phyloP scores from a whole-genome alignment of 352 stramenopile genomes.

The Pythium insidiosum region DNA sequence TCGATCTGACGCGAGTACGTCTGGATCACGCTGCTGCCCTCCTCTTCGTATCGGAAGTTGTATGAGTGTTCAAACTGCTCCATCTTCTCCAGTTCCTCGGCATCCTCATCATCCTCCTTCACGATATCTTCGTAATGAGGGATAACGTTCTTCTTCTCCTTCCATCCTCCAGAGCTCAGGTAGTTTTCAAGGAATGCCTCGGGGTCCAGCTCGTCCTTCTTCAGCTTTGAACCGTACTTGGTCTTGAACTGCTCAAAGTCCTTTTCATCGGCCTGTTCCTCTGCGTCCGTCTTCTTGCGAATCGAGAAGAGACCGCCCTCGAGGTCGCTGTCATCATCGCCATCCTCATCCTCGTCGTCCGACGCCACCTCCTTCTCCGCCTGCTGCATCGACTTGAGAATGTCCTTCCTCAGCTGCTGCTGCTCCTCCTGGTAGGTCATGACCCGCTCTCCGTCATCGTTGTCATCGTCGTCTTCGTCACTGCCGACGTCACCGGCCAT shows the following conservation, averaged over 20 bases:
- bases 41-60: constrained; percentile 99
- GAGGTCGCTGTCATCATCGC: constrained; percentile 55
- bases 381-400: constrained; percentile 41
- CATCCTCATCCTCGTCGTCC: constrained; percentile 22
- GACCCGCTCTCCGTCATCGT: constrained; percentile 24
- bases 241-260: constrained; percentile 51
- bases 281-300: constrained; percentile 50
- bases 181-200: constrained; percentile 80
- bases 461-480: constrained; percentile 66
- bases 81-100: constrained; percentile 89
- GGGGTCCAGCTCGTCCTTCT: constrained; percentile 53
- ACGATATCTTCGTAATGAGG: constrained; percentile 82
- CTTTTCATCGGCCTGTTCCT: constrained; percentile 59
- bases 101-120: constrained; percentile 85
- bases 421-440: constrained; percentile 69
- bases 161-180: constrained; percentile 73
- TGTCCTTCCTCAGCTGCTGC: constrained; percentile 53
- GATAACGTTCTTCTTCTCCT: constrained; percentile 59
- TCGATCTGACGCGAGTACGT: constrained; percentile 80
- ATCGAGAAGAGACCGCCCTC: constrained; percentile 69
- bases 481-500: constrained; percentile 75
- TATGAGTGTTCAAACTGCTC: constrained; percentile 98
- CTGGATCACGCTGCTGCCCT: constrained; percentile 79
- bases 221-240: constrained; percentile 57
- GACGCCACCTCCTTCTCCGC: constrained; percentile 13